Evolutionary conservation across 2,329 filamentous ascomycete species (phyloP), one percentile per base, ranked within the genome.

Genomic region (Colletotrichum falcatum): DNA sequence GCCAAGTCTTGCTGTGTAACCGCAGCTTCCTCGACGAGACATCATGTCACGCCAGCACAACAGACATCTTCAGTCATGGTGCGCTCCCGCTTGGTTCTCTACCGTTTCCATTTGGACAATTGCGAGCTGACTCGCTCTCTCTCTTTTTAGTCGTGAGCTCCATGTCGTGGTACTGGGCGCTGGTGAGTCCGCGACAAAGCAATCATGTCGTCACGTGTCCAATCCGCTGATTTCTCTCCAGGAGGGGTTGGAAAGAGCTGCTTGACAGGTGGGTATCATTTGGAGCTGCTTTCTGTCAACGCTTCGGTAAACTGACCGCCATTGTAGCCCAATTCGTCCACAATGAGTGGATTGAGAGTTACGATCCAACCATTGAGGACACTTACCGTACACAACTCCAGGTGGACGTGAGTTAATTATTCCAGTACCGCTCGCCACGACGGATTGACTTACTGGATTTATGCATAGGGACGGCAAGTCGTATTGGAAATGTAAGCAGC

Each of bases 291-390:
- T 58, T 44, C 42, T 51, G 16, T 33, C 26, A 42, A 56, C 16
- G 12, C n/a, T 20, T 46, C 28, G 18, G 37, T 26, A 30, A 37
- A 28, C 65, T 70, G 42, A 71, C 54, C 26, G 42, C 30, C 5
- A 5, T n/a, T 28, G 77, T 77, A 94, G 94, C 94, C 77, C 94
- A 97, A 86, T 97, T 97, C 77, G 94, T 97, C 62, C 94, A 96
- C 81, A 95, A 96, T 83, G 92, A 97, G 76, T 97, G 94, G 93
- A 95, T 97, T 79, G 94, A 97, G 81, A 93, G 90, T 80, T 94
- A 94, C 81, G 91, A 94, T 79, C 91, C 91, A 20, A 94, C 91
- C 23, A 94, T 94, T 75, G 91, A 94, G 78, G 91, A 94, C 80
- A 92, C 91, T 37, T 94, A 94, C 78, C 87, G 91, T 72, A 92